Base-by-base conservation (phyloP, 2,329 filamentous ascomycete species). In the Ilyonectria robusta region DNA sequence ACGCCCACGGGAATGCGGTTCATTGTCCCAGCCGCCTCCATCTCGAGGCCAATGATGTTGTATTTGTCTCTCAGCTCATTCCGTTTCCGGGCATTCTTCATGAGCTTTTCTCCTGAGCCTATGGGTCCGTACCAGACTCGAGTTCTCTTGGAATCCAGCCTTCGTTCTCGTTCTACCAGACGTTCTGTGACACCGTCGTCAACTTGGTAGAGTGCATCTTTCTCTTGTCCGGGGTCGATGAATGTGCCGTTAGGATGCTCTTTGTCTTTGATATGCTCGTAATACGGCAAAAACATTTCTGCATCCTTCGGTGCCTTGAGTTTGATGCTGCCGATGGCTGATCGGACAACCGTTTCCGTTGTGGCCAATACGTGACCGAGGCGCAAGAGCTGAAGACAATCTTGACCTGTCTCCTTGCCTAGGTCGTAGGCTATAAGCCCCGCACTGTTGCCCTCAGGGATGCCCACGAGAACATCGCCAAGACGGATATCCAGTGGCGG, bases 381-480 rank as follows among this genome's bases (percentile, higher is more conserved):
- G 2, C 58, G 70, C 2, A 81, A 33, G 0, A 71, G 73, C 44
- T 78, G 69, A 23, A 81, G 77, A 0, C 73, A 75, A 13, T 75
- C 62, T 11, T 21, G 10, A 0, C 46, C 66, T 2, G 62, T 79
- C 19, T 81, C 79, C 42, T 79, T 81, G 0, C 81, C 80, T 0
- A 81, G 57, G 1, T 78, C 75, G 31, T 81, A 83, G 0, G 78
- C 70, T 1, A 82, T 51, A 0, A 81, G 47, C 0, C 71, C 78
- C 0, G 78, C 63, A 17, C 65, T 72, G 0, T 78, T 72, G 0
- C 72, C 70, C 0, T 73, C 58, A 0, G 75, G 65, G 2, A 79
- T 51, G 7, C 71, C 76, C 1, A 83, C 77, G 6, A 83, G 74
- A 0, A 82, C 73, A 67, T 82, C 78, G 1, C 80, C 81, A n/a